Evolutionary conservation across 108 stramenopile genomes (phyloP), one percentile per base, ranked within the genome.

Genomic region (Cyclotella cryptica): DNA sequence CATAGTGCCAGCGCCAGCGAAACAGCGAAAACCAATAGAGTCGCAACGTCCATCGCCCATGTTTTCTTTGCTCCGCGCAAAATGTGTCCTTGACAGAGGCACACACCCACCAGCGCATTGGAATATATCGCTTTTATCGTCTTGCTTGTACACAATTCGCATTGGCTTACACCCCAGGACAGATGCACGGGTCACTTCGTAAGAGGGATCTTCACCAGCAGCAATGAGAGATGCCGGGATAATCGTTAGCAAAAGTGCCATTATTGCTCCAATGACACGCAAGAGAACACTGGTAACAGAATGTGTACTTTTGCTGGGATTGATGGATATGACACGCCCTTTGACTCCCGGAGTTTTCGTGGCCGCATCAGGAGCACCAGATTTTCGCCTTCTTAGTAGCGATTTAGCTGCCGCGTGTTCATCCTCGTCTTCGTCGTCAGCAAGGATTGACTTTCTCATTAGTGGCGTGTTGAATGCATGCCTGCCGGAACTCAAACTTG

Each of bases 81-180:
- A 19, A 13, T 59, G 61, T 40, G 59, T 69, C 30, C 74, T 65
- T 0, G 81, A 82, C 29, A 75, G 57, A 27, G 81, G 81, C 0
- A 82, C 65, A 53, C 81, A 82, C 5, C 81, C 81, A 10, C 81
- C 81, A 42, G 81, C 81, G 52, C 81, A 82, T 39, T 76, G 74
- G 29, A 82, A 82, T 11, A 24, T 19, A 45, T 72, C 71, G 19
- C 28, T 66, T 11, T 22, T 54, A 49, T 54, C 69, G 19, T 76
- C 65, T 39, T 55, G 63, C 60, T 59, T 69, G 74, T 76, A 82
- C 4, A 82, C 62, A 44, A 72, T 75, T 26, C 75, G 42, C 81
- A 83, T 83, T 0, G 81, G 81, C 43, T 55, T 76, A 43, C 81
- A 83, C 0, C 81, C 81, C 5, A 83, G 66, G 29, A 83, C 71